These are phyloP conservation scores for Angomonas desouzai DNA, from an alignment of 208 protist genomes.

Conservation along the genomic window DNA sequence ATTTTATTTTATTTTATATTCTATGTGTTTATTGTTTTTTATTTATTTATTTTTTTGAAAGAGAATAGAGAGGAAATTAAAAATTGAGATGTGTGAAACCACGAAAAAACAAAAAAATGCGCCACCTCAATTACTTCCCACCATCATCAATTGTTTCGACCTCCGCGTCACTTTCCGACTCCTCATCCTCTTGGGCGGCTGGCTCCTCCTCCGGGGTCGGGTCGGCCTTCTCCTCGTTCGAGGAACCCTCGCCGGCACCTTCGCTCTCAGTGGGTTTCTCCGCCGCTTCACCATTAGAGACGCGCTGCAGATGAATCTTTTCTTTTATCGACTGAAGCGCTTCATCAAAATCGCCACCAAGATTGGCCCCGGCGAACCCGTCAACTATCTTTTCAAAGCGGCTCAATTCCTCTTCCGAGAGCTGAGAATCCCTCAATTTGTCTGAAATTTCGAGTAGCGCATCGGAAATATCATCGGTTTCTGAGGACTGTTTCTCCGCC, in stretches of 20 bases:
- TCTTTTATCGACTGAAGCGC: constrained; percentile 42
- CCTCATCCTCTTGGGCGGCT: background rate
- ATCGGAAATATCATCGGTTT: constrained; percentile 22
- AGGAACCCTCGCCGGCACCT: constrained; percentile 15
- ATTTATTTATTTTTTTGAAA: too few relatives aligned
- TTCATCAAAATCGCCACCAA: constrained; percentile 19
- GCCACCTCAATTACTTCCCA: background rate
- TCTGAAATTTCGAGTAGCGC: constrained; percentile 50
- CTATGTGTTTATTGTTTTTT: too few relatives aligned
- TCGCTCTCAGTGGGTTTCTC: constrained; percentile 20
- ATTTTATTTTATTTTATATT: too few relatives aligned
- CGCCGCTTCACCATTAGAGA: constrained; percentile 12
- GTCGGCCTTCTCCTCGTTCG: background rate
- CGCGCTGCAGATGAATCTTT: constrained; percentile 49
- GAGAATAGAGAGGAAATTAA: background rate
- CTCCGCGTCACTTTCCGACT: background rate
- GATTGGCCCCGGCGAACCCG: constrained; percentile 17
- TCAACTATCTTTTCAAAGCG: constrained; percentile 34
- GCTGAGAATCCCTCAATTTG: constrained; percentile 34
- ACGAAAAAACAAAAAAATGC: background rate
- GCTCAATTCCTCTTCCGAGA: constrained; percentile 42
- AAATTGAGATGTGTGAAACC: background rate
- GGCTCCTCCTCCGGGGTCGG: background rate
- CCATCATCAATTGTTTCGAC: background rate
- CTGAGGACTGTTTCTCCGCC: constrained; percentile 4